Percentiles rank a stretch among this genome's conserved stretches.
phyloP scores from a whole-genome alignment of 2,329 filamentous ascomycete genomes.

The Fusarium euwallaceae region DNA sequence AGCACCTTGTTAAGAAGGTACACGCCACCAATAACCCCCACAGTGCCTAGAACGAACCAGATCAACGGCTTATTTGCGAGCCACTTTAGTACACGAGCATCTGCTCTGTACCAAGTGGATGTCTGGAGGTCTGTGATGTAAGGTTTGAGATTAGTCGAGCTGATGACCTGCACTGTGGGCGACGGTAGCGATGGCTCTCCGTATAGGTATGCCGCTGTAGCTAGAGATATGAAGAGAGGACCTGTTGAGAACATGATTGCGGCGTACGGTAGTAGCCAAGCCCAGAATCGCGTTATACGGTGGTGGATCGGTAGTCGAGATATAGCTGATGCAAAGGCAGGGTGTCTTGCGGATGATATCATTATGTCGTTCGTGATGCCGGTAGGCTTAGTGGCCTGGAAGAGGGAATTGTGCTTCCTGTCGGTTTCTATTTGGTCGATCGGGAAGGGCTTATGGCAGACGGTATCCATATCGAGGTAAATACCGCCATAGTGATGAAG shows the following conservation, averaged over 20 bases:
- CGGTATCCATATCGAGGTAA: conserved; percentile 70
- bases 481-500: conserved; percentile 78
- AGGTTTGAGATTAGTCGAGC: conserved; percentile 25
- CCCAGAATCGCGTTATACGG: conserved; percentile 71
- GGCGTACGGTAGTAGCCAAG: conserved; percentile 73
- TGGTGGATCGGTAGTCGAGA: conserved; percentile 71
- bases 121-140: conserved; percentile 54
- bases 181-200: conserved; percentile 53
- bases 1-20: neutral
- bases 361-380: conserved; percentile 87
- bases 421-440: conserved; percentile 38
- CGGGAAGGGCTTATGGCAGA: conserved; percentile 44
- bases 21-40: neutral
- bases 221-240: conserved; percentile 79
- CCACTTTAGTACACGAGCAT: conserved; percentile 62
- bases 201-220: conserved; percentile 79
- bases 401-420: conserved; percentile 36
- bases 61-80: conserved; percentile 53
- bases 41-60: neutral
- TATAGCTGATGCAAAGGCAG: conserved; percentile 79
- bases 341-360: conserved; percentile 78
- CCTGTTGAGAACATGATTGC: conserved; percentile 85
- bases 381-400: conserved; percentile 72
- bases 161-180: conserved; percentile 43
- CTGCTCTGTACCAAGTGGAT: conserved; percentile 59